A percentile compares a stretch with the other conserved stretches of the same genome.
These are phyloP conservation scores for Dalechampia spathulata DNA, from an alignment of 441 rosid genomes.

Conservation along the genomic window DNA sequence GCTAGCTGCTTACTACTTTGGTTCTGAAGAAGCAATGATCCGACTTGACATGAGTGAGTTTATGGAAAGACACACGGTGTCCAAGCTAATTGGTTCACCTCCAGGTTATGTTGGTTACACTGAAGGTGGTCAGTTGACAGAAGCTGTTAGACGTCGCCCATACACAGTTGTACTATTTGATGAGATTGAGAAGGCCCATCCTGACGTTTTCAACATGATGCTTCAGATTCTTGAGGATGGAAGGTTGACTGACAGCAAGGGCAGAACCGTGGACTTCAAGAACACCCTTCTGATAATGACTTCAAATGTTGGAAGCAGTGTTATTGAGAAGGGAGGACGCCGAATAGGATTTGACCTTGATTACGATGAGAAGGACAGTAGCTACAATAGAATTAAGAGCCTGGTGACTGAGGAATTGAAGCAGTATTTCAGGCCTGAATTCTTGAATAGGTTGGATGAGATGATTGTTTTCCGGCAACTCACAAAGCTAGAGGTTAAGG, in stretches of 20 bases:
- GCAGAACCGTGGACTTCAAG: conserved; percentile 96
- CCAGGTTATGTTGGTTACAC: conserved; percentile 98
- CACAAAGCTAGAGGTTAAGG: conserved; percentile 94
- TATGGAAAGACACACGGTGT: conserved; percentile 96
- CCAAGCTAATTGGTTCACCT: conserved; percentile 96
- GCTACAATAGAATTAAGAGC: conserved; percentile 90
- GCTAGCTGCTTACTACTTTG: conserved; percentile 88
- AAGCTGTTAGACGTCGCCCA: conserved; percentile 95
- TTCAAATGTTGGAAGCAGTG: conserved; percentile 94
- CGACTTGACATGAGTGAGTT: conserved; percentile 98
- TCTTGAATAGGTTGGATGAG: conserved; percentile 92
- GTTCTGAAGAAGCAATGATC: conserved; percentile 96
- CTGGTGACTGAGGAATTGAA: conserved; percentile 85
- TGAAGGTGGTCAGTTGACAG: conserved; percentile 95
- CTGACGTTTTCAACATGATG: conserved; percentile 98
- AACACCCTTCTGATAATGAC: conserved; percentile 97
- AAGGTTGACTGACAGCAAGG: conserved; percentile 94
- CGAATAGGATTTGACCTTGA: conserved; percentile 88
- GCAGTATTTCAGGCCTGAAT: conserved; percentile 93
- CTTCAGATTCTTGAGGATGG: conserved; percentile 99
- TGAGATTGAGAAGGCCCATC: conserved; percentile 98
- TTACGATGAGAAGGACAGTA: conserved; percentile 88
- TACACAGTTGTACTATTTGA: conserved; percentile 87
- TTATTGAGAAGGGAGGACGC: conserved; percentile 92
- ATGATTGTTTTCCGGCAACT: conserved; percentile 98